A percentile compares a stretch with the other conserved stretches of the same genome.
These are phyloP conservation scores for Panaeolus papilionaceus DNA, from an alignment of 768 basidiomycete species.

Conservation along the genomic window DNA sequence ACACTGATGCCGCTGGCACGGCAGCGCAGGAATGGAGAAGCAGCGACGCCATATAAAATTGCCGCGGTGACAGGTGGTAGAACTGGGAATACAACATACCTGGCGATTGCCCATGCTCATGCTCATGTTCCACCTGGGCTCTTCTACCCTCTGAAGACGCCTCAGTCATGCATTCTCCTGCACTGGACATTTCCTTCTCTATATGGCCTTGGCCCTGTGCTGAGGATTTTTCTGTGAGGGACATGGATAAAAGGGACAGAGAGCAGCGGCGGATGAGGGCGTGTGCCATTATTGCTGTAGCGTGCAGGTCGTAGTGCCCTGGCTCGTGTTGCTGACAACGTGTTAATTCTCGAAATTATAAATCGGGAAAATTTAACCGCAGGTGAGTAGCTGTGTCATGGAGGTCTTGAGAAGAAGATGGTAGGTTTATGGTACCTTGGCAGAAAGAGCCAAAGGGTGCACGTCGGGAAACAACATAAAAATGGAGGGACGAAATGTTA, in stretches of 20 bases:
- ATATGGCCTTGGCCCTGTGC: not conserved
- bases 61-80: no score
- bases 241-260: constrained; percentile 10
- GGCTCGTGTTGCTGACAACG: constrained; percentile 5
- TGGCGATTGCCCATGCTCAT: no score
- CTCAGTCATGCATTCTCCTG: not conserved
- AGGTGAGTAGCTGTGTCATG: not conserved
- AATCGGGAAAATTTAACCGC: not conserved
- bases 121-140: no score
- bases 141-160: no score
- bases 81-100: no score
- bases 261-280: constrained; percentile 6
- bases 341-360: not conserved
- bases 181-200: not conserved
- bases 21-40: not conserved
- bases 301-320: not conserved
- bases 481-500: not conserved
- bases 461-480: not conserved
- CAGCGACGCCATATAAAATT: no score
- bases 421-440: not conserved
- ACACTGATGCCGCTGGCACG: no score
- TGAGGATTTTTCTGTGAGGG: constrained; percentile 4
- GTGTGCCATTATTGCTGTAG: not conserved
- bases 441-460: not conserved
- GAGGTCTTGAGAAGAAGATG: not conserved